Conservation (phyloP, 1,284 basidiomycete genomes). For the Vanrija sp. region DNA sequence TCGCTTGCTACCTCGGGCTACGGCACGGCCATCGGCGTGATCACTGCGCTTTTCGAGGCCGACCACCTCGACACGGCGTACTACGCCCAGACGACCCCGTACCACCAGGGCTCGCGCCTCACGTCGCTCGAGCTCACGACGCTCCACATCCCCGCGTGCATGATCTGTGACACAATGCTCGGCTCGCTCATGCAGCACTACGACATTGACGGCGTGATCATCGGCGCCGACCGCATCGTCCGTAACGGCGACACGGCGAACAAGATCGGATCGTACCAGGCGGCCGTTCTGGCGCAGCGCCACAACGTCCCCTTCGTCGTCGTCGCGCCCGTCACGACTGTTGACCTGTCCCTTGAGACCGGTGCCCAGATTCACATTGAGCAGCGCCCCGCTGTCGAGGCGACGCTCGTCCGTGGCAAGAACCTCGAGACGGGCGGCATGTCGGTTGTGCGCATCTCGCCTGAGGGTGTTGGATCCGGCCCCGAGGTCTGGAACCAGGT, state of each 20-base stretch:
- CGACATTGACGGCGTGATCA: conserved; percentile 77
- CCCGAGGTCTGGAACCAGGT: conserved; percentile 52
- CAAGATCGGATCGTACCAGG: conserved; percentile 91
- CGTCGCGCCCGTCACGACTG: conserved; percentile 80
- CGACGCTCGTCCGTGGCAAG: conserved; percentile 73
- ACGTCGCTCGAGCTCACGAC: conserved; percentile 82
- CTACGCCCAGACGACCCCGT: conserved; percentile 84
- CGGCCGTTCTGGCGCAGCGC: conserved; percentile 76
- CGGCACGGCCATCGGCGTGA: conserved; percentile 88
- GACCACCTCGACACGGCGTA: conserved; percentile 72
- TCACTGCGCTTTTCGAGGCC: conserved; percentile 77
- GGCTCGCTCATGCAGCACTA: conserved; percentile 85
- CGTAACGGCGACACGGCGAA: conserved; percentile 90
- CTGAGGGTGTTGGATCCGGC: conserved; percentile 45
- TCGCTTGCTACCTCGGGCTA: conserved; percentile 89
- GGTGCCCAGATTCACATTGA: conserved; percentile 87
- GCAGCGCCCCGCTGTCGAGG: conserved; percentile 77
- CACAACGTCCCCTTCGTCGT: conserved; percentile 85
- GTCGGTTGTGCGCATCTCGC: conserved; percentile 47
- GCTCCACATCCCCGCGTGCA: conserved; percentile 74
- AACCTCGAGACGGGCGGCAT: conserved; percentile 42
- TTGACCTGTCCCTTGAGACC: conserved; percentile 72
- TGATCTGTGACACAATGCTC: conserved; percentile 92
- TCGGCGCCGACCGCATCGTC: conserved; percentile 81
- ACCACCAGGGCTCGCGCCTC: conserved; percentile 73